phyloP scores from a whole-genome alignment of 169 alveolate species.

The Plasmodium reichenowi region DNA sequence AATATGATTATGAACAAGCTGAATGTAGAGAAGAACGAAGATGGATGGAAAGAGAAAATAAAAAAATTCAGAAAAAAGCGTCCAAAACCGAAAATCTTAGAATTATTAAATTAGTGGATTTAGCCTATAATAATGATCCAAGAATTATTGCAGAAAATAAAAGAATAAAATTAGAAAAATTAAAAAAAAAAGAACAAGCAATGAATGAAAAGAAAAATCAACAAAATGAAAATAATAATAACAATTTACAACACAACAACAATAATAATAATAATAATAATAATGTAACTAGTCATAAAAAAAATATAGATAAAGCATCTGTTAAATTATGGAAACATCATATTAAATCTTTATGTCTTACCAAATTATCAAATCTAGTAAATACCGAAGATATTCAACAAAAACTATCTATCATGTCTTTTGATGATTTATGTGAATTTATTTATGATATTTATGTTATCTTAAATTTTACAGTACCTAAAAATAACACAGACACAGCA shows the following conservation, averaged over 20 bases:
- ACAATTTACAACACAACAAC: constrained; percentile 77
- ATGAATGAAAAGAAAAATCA: constrained; percentile 78
- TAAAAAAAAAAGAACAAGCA: constrained; percentile 73
- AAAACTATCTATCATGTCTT: constrained; percentile 33
- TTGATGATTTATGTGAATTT: constrained; percentile 63
- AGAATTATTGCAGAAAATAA: constrained; percentile 85
- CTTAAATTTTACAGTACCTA: constrained; percentile 41
- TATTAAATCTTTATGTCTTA: constrained; percentile 77
- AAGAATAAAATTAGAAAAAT: constrained; percentile 82
- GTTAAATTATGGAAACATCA: constrained; percentile 74
- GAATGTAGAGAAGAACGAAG: constrained; percentile 94
- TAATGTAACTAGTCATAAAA: constrained; percentile 79
- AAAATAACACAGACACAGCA: neutral
- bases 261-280: constrained; percentile 78
- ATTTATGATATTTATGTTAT: constrained; percentile 49
- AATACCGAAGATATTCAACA: constrained; percentile 32
- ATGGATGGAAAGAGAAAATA: constrained; percentile 96
- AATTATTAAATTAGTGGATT: constrained; percentile 91
- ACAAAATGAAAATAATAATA: constrained; percentile 73
- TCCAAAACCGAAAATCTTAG: constrained; percentile 91
- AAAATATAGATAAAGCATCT: constrained; percentile 69
- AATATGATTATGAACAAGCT: constrained; percentile 92
- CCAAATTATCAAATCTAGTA: constrained; percentile 55
- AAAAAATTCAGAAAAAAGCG: constrained; percentile 90
- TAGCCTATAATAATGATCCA: constrained; percentile 92